These are phyloP conservation scores for Bryopsis sp. DNA, from an alignment of 139 green algal genomes.

Conservation along the genomic window DNA sequence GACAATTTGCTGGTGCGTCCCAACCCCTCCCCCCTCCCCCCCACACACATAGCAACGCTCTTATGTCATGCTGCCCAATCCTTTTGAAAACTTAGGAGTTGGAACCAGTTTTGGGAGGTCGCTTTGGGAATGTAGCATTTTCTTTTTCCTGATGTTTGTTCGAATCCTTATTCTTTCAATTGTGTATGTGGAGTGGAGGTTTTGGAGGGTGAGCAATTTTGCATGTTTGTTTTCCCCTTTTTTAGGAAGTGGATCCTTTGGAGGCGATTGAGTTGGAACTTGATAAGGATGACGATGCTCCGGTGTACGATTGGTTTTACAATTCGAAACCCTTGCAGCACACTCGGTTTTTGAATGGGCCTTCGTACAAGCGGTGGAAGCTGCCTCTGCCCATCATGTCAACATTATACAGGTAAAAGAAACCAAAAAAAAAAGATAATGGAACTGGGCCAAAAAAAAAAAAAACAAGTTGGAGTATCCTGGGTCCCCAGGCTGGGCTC, in stretches of 20 bases:
- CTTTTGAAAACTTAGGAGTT: too few species aligned
- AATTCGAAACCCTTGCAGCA: conserved; percentile 86
- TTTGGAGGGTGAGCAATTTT: background rate
- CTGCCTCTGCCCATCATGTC: conserved; percentile 92
- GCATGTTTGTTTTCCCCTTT: background rate
- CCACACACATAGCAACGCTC: too few species aligned
- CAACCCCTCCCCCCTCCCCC: too few species aligned
- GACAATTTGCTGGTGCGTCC: conserved; percentile 93
- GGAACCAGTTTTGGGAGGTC: too few species aligned
- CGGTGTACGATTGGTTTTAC: conserved; percentile 89
- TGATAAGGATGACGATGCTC: conserved; percentile 80
- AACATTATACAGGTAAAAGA: conserved; percentile 89
- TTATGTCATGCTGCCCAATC: too few species aligned
- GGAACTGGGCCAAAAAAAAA: too few species aligned
- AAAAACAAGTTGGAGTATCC: too few species aligned
- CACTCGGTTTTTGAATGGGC: conserved; percentile 86
- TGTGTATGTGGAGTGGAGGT: too few species aligned
- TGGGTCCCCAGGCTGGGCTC: too few species aligned
- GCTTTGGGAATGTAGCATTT: too few species aligned
- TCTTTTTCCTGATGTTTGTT: background rate
- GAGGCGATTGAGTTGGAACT: conserved; percentile 97
- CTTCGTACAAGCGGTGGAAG: conserved; percentile 87
- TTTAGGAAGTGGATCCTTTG: conserved; percentile 89
- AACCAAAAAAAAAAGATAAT: too few species aligned
- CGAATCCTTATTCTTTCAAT: background rate